Evolutionary conservation across 2,329 filamentous ascomycete genomes (phyloP).

Genomic region (Ceratocystis cacaofunesta): DNA sequence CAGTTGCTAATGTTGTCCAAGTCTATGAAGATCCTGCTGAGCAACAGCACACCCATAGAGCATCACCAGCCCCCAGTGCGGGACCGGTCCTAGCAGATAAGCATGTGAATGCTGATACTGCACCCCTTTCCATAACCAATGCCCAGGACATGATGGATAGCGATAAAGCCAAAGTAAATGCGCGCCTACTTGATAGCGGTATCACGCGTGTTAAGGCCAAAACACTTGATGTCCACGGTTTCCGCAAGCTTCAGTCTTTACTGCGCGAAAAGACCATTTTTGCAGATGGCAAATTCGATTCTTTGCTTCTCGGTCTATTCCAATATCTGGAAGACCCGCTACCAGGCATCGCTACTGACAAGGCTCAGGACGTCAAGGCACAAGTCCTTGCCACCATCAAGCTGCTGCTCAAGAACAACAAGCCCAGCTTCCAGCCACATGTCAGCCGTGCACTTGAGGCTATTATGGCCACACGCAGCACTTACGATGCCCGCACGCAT

Average conservation of each 20-base stretch:
- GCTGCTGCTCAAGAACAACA: constrained; percentile 53
- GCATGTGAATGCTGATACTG: constrained; percentile 42
- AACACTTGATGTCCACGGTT: constrained; percentile 66
- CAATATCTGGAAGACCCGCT: constrained; percentile 54
- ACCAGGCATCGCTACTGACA: constrained; percentile 41
- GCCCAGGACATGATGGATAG: constrained; percentile 1
- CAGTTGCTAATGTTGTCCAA: constrained; percentile 25
- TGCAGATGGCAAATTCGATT: constrained; percentile 52
- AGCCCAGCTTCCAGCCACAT: constrained; percentile 50
- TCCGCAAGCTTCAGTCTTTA: constrained; percentile 62
- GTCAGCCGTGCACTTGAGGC: constrained; percentile 53
- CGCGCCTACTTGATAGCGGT: constrained; percentile 55
- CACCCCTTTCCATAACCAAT: not conserved
- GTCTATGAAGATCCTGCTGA: constrained; percentile 50
- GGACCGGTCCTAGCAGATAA: constrained; percentile 43
- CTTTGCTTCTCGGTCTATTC: constrained; percentile 52
- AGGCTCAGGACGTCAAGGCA: constrained; percentile 56
- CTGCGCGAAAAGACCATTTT: constrained; percentile 53
- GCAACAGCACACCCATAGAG: constrained; percentile 20
- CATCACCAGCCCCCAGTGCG: constrained; percentile 26
- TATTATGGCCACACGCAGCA: constrained; percentile 47
- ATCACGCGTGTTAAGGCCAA: constrained; percentile 57
- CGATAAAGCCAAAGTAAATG: constrained; percentile 42
- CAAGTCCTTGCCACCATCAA: constrained; percentile 63
- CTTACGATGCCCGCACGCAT: constrained; percentile 54